Evolutionary conservation across 768 basidiomycete species (phyloP), one percentile per base, ranked within the genome.

Genomic region (Paxillus ammoniavirescens): DNA sequence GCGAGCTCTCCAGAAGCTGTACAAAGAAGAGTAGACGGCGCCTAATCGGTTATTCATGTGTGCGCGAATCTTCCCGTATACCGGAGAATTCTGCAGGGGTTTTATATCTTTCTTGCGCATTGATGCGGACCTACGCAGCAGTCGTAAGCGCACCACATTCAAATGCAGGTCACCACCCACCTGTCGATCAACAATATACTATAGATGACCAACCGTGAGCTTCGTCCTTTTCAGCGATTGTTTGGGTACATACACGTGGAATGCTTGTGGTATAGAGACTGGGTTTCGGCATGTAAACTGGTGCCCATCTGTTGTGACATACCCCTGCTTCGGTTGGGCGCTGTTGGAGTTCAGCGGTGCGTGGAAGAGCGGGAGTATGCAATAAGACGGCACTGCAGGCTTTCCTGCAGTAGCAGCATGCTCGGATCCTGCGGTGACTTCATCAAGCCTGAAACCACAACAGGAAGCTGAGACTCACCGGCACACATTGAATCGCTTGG

Each of bases 251-350:
- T 65, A 84, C 81, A 86, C 79, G 59, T 85, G 83, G 63, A 80
- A 84, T 0, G 82, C 70, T 55, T 79, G 81, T 10, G 75, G 76
- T 56, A 73, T 54, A 10, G 74, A 61, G 7, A 65, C 70, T 4
- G 84, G 84, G 58, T 84, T 82, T 41, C 59, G 73, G 63, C 83
- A 85, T 1, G 56, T 47, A 57, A 81, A 86, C 8, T 72, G 57
- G 58, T 85, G 84, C 0, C 84, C 84, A 54, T 85, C 83, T 13
- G 63, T 66, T 17, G 83, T 83, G 18, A 81, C 61, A 61, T 85
- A 77, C 8, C 82, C 77, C 8, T 68, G 42, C 8, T 64, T 71
- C 1, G 57, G 51, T 3, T 59, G 63, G 8, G 60, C 44, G 12
- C 58, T 55, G n/a, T 57, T 61, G 3, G 63, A 47, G 3, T 60